phyloP scores from a whole-genome alignment of 306 rosid species.

The Dryas alaskensis region DNA sequence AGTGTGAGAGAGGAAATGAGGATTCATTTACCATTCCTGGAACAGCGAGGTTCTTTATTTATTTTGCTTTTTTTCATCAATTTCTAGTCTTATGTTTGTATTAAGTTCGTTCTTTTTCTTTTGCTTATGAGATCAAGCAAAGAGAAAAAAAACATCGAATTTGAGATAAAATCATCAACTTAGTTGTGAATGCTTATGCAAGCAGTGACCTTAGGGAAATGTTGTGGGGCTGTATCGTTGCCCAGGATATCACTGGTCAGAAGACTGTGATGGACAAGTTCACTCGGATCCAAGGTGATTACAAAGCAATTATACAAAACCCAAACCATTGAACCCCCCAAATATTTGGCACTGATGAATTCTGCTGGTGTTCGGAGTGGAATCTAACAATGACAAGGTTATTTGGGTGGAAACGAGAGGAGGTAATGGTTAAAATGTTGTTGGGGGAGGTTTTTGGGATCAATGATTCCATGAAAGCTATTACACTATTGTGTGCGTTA shows the following conservation, averaged over 20 bases:
- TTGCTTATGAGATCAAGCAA: conserved; percentile 53
- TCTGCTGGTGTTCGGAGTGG: conserved; percentile 99
- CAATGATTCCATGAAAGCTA: conserved; percentile 5
- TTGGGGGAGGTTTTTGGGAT: conserved; percentile 87
- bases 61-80: conserved; percentile 2
- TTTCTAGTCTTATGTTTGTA: conserved; percentile 5
- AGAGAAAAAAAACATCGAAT: conserved; percentile 86
- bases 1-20: background rate
- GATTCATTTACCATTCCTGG: background rate
- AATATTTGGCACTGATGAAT: conserved; percentile 87
- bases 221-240: conserved; percentile 97
- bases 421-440: conserved; percentile 86
- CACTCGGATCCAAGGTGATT: conserved; percentile 94
- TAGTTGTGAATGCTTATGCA: conserved; percentile 91
- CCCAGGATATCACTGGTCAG: conserved; percentile 91
- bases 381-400: conserved; percentile 79
- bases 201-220: conserved; percentile 75
- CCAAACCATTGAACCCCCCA: conserved; percentile 90
- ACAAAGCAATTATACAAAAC: conserved; percentile 91
- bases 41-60: too few species aligned
- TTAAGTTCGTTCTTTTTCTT: conserved; percentile 22
- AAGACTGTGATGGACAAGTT: conserved; percentile 94
- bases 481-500: too few species aligned
- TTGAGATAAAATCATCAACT: conserved; percentile 85
- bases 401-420: conserved; percentile 90